These are phyloP conservation scores for Hypoxylon fuscum DNA, from an alignment of 495 filamentous ascomycete genomes.

Conservation along the genomic window DNA sequence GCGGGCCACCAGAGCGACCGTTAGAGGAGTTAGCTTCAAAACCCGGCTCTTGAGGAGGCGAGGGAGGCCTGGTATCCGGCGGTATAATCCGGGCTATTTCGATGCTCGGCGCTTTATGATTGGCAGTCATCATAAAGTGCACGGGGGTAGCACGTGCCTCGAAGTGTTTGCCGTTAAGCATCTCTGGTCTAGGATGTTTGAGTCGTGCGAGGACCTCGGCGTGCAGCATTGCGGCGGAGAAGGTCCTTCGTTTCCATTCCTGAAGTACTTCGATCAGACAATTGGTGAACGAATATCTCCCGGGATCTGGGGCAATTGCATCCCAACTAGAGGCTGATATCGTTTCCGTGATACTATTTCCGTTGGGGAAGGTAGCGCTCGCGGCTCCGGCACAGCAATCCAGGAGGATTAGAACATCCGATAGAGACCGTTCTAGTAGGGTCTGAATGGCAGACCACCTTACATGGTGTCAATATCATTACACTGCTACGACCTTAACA, in stretches of 20 bases:
- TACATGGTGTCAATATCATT: slow-evolving; percentile 7
- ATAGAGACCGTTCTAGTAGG: slow-evolving; percentile 60
- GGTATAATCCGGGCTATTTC: slow-evolving; percentile 52
- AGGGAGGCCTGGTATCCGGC: slow-evolving; percentile 41
- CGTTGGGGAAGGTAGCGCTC: slow-evolving; percentile 58
- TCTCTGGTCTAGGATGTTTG: slow-evolving; percentile 60
- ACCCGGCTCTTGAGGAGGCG: slow-evolving; percentile 44
- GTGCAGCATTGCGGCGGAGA: slow-evolving; percentile 62
- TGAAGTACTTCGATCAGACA: slow-evolving; percentile 60
- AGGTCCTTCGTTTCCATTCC: slow-evolving; percentile 57
- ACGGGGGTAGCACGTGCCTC: slow-evolving; percentile 61
- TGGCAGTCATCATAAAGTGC: slow-evolving; percentile 63
- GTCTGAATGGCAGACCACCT: slow-evolving; percentile 65
- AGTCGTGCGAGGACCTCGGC: slow-evolving; percentile 60
- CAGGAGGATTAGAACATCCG: slow-evolving; percentile 62
- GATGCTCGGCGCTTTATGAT: slow-evolving; percentile 61
- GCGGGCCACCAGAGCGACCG: slow-evolving; percentile 30
- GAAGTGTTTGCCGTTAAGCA: slow-evolving; percentile 59
- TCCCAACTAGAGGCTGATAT: slow-evolving; percentile 64
- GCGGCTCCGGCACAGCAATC: slow-evolving; percentile 64
- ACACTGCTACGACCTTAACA: slow-evolving; percentile 6
- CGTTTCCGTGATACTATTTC: slow-evolving; percentile 60
- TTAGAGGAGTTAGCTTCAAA: slow-evolving; percentile 23
- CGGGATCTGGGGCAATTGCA: slow-evolving; percentile 60
- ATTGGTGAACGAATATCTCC: slow-evolving; percentile 61